Evolutionary conservation across 2,329 filamentous ascomycete genomes (phyloP).

Genomic region (Bisporella sp.): DNA sequence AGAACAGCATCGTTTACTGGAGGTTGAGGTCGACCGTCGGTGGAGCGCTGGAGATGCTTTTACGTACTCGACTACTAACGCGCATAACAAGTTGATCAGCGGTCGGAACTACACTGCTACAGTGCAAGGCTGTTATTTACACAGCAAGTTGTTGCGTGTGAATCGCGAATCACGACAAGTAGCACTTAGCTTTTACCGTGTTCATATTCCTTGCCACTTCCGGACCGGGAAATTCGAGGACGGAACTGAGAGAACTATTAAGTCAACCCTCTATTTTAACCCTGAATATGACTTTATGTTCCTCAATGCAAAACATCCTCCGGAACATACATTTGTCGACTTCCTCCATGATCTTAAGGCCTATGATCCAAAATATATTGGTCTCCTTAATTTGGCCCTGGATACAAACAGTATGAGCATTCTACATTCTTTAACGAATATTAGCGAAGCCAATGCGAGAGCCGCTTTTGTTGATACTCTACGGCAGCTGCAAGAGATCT

Average conservation of each 20-base stretch:
- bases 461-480: background rate
- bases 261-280: slow-evolving; percentile 1
- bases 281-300: slow-evolving; percentile 3
- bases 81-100: no score
- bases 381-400: slow-evolving; percentile 2
- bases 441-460: background rate
- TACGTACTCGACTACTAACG: no score
- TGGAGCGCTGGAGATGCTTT: no score
- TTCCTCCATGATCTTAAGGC: slow-evolving; percentile 2
- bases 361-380: slow-evolving; percentile 1
- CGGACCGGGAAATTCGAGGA: background rate
- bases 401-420: background rate
- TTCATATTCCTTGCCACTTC: slow-evolving; percentile 3
- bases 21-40: no score
- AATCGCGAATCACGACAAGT: slow-evolving; percentile 2
- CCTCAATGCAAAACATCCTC: background rate
- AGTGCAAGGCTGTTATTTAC: no score
- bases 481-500: no score
- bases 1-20: no score
- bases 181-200: slow-evolving; percentile 1
- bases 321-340: background rate
- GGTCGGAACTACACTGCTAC: no score
- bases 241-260: background rate
- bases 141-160: no score
- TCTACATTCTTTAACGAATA: slow-evolving; percentile 1